phyloP scores from a whole-genome alignment of 306 rosid species.

The Cicer chorassanicum region DNA sequence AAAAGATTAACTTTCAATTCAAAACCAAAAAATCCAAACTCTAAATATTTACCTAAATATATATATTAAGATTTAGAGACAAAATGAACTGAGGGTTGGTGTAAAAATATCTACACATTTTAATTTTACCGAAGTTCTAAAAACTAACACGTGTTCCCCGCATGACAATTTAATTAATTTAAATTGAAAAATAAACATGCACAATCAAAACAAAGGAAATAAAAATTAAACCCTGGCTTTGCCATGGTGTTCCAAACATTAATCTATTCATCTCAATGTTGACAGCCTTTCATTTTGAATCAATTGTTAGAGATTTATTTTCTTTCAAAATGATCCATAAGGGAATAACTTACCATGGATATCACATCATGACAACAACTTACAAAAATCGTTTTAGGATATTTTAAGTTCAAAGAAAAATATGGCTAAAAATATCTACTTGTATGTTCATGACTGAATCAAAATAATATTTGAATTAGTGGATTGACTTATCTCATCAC shows the following conservation, averaged over 20 bases:
- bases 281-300: background rate
- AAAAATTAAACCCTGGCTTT: background rate
- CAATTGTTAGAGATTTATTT: background rate
- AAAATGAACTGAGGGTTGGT: no score
- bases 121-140: no score
- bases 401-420: background rate
- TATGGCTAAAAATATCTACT: background rate
- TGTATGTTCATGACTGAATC: background rate
- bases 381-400: background rate
- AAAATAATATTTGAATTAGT: background rate
- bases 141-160: no score
- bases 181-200: background rate
- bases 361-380: conserved; percentile 5
- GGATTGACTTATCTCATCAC: background rate
- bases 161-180: no score
- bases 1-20: no score
- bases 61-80: no score
- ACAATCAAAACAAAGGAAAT: background rate
- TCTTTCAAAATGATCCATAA: background rate
- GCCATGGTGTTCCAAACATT: background rate
- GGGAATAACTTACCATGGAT: background rate
- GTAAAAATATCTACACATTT: no score
- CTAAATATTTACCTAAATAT: no score
- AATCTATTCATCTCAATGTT: background rate
- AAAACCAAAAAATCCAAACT: no score